Conservation (phyloP, 2,329 filamentous ascomycete species). For the Biscogniauxia mediterranea region DNA sequence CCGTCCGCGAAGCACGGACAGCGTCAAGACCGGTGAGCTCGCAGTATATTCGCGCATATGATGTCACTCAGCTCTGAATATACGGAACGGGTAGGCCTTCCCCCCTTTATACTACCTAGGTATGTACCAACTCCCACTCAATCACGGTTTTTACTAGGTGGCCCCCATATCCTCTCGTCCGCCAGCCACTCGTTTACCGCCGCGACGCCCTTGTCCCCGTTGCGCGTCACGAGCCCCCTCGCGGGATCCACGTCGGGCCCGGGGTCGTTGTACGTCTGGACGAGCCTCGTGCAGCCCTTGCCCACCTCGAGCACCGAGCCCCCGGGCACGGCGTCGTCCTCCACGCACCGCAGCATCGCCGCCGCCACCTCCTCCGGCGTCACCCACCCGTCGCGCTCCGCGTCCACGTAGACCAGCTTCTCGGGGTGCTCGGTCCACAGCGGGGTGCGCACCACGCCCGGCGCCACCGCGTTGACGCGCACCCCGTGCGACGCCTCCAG, state of each 20-base stretch:
- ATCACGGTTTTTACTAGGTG: no score
- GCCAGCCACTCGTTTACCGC: background rate
- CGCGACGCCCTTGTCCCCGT: background rate
- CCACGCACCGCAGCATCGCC: conserved; percentile 42
- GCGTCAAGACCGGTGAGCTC: no score
- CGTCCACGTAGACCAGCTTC: conserved; percentile 25
- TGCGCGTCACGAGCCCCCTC: background rate
- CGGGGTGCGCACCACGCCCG: conserved; percentile 44
- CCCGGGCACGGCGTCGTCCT: conserved; percentile 34
- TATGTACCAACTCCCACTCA: no score
- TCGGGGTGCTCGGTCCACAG: conserved; percentile 45
- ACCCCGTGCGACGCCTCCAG: conserved; percentile 36
- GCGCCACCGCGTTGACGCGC: conserved; percentile 43
- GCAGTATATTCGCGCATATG: no score
- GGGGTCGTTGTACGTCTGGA: conserved; percentile 37
- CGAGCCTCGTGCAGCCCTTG: conserved; percentile 29
- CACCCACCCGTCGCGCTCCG: conserved; percentile 38
- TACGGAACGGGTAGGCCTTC: no score
- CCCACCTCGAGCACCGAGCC: conserved; percentile 44
- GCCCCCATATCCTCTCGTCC: background rate
- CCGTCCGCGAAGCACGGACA: no score
- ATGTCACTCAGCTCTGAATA: no score
- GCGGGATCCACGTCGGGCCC: conserved; percentile 32
- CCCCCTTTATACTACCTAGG: no score
- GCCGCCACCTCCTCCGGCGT: conserved; percentile 42